These are phyloP conservation scores for Tulasnella sp. DNA, from an alignment of 768 basidiomycete genomes.

Conservation along the genomic window DNA sequence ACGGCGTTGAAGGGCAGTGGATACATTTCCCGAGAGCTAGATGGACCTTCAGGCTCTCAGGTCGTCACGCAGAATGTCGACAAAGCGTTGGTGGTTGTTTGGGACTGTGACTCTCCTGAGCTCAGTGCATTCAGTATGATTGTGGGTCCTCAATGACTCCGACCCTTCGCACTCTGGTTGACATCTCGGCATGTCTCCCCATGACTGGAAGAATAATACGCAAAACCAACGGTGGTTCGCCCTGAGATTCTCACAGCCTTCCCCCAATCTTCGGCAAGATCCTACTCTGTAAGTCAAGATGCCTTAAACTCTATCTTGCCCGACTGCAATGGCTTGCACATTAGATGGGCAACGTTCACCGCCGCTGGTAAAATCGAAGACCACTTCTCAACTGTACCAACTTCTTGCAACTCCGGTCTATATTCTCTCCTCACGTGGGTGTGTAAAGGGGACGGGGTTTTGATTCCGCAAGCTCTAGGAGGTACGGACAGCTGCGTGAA, in stretches of 20 bases:
- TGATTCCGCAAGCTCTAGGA: not conserved
- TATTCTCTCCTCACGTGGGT: not conserved
- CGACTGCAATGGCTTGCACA: not conserved
- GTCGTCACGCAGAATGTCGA: not conserved
- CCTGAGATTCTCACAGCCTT: not conserved
- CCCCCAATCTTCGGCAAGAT: not conserved
- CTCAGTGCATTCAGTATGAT: not conserved
- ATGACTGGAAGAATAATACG: not conserved
- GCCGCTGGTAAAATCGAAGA: not conserved
- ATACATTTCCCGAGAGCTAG: not conserved
- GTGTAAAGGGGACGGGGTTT: not conserved
- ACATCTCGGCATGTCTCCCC: not conserved
- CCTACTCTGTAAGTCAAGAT: not conserved
- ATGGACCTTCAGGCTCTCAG: not conserved
- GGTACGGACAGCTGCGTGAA: too few species aligned
- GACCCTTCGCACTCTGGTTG: not conserved
- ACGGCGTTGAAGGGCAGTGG: not conserved
- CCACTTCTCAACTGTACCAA: not conserved
- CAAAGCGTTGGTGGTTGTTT: not conserved
- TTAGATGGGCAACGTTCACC: not conserved
- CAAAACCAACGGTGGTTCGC: not conserved
- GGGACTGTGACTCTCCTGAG: not conserved
- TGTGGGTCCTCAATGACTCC: not conserved
- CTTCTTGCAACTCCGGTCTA: not conserved
- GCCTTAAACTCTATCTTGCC: not conserved